Evolutionary conservation across 148 eudicot species (phyloP).

Genomic region (Rhododendron williamsianum): DNA sequence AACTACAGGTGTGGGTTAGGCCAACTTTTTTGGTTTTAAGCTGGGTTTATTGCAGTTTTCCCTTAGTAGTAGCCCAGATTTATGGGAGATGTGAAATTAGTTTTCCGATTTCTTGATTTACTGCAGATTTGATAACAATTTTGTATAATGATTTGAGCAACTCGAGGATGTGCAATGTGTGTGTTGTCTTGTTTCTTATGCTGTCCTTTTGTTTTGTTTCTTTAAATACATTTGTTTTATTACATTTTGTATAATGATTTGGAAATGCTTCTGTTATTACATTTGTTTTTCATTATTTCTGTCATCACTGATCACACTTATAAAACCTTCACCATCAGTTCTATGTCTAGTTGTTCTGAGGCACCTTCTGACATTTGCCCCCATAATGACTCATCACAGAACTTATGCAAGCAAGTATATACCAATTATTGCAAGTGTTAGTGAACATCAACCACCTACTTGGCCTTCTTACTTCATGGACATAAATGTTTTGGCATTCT

Average conservation of each 20-base stretch:
- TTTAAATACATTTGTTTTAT: too few relatives aligned
- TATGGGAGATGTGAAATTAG: neutral
- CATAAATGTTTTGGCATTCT: slow-evolving; percentile 90
- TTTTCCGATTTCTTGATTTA: neutral
- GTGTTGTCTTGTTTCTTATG: neutral
- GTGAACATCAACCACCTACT: slow-evolving; percentile 99
- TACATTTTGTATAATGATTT: too few relatives aligned
- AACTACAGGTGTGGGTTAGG: neutral
- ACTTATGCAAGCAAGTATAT: slow-evolving; percentile 99
- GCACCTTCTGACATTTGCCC: slow-evolving; percentile 9
- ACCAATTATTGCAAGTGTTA: slow-evolving; percentile 98
- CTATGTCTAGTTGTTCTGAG: neutral
- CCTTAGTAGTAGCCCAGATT: neutral
- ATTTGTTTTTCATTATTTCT: neutral
- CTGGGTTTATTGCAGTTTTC: neutral
- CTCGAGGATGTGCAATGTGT: neutral
- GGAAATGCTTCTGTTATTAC: neutral
- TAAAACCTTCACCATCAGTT: neutral
- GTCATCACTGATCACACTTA: neutral
- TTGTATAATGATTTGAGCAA: neutral
- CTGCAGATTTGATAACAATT: neutral
- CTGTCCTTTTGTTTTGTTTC: neutral
- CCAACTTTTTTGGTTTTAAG: neutral
- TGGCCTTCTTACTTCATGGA: slow-evolving; percentile 99
- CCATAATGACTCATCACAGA: slow-evolving; percentile 34